phyloP scores from a whole-genome alignment of 2,329 filamentous ascomycete species.

The Sclerotinia subarctica region DNA sequence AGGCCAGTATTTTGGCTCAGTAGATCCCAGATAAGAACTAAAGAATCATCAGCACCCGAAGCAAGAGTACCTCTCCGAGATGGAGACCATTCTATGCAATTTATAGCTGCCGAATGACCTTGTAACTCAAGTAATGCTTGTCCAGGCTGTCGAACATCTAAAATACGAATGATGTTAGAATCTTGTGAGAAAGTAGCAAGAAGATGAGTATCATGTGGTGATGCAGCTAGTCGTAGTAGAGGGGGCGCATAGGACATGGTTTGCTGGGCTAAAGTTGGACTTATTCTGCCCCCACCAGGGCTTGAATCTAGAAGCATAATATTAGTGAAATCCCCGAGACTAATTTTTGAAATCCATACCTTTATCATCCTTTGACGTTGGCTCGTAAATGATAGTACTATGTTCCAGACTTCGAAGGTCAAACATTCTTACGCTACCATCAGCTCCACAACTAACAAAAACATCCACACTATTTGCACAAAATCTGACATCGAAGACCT shows the following conservation, averaged over 20 bases:
- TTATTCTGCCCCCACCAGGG: slow-evolving; percentile 53
- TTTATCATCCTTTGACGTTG: slow-evolving; percentile 78
- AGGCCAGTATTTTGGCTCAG: slow-evolving; percentile 53
- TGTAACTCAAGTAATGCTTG: slow-evolving; percentile 91
- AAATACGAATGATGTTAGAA: slow-evolving; percentile 85
- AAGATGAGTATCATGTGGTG: slow-evolving; percentile 91
- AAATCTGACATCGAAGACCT: slow-evolving; percentile 97
- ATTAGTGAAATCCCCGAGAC: slow-evolving; percentile 22
- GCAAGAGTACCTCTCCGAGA: slow-evolving; percentile 81
- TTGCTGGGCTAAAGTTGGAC: slow-evolving; percentile 72
- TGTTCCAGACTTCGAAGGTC: slow-evolving; percentile 94
- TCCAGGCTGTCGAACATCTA: slow-evolving; percentile 93
- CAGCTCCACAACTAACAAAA: slow-evolving; percentile 95
- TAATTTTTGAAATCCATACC: slow-evolving; percentile 46
- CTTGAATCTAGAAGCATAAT: slow-evolving; percentile 45
- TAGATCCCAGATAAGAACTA: slow-evolving; percentile 92
- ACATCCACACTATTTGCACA: slow-evolving; percentile 98
- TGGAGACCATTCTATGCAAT: slow-evolving; percentile 95
- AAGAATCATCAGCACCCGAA: slow-evolving; percentile 86
- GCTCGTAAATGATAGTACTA: slow-evolving; percentile 98
- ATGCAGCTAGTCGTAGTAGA: slow-evolving; percentile 78
- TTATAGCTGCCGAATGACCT: slow-evolving; percentile 80
- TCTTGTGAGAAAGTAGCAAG: slow-evolving; percentile 97
- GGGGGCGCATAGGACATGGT: slow-evolving; percentile 75
- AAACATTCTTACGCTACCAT: slow-evolving; percentile 98